phyloP scores from a whole-genome alignment of 75 land plant genomes.

The Pinus albicaulis region DNA sequence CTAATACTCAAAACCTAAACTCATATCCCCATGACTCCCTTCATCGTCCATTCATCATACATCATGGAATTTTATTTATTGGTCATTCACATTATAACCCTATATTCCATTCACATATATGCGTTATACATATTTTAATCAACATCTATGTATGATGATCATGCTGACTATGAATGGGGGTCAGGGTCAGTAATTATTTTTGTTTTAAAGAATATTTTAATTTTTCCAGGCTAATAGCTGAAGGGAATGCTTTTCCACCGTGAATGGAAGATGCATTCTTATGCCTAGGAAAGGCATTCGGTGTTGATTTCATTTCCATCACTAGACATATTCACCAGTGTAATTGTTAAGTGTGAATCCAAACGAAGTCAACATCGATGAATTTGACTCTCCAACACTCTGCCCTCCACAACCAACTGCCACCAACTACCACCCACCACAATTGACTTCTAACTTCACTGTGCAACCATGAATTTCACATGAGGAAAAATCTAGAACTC shows the following conservation, averaged over 20 bases:
- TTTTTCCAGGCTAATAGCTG: conserved; percentile 56
- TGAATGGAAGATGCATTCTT: conserved; percentile 79
- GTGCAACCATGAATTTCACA: too few relatives aligned
- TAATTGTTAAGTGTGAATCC: too few relatives aligned
- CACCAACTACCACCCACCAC: too few relatives aligned
- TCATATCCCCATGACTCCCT: too few relatives aligned
- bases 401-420: too few relatives aligned
- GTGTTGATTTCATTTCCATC: conserved; percentile 67
- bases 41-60: not conserved
- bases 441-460: too few relatives aligned
- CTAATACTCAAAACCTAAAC: not conserved
- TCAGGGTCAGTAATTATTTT: not conserved
- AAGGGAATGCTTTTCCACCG: conserved; percentile 77
- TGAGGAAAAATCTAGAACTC: too few relatives aligned
- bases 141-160: not conserved
- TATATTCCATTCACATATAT: not conserved
- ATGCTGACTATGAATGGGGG: not conserved
- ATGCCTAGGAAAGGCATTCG: conserved; percentile 86
- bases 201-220: not conserved
- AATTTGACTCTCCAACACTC: too few relatives aligned
- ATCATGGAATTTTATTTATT: not conserved
- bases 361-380: too few relatives aligned
- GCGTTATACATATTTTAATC: not conserved
- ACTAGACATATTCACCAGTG: conserved; percentile 81
- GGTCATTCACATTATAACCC: not conserved